phyloP scores from a whole-genome alignment of 805 yeast genomes.

The Tanozyma kutaoensis region DNA sequence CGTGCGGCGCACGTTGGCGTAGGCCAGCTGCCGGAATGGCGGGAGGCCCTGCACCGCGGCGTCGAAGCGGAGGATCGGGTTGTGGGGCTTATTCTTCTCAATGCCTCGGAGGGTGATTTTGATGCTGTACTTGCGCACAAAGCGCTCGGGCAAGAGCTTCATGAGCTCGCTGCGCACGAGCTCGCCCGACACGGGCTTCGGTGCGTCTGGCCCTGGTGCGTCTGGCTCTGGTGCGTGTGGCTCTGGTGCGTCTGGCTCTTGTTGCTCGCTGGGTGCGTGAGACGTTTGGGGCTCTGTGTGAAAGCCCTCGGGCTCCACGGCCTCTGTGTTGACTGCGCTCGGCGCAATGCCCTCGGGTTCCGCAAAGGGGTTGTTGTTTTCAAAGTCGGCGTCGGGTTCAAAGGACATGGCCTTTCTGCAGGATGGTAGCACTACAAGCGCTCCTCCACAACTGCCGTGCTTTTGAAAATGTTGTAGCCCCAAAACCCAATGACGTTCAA shows the following conservation, averaged over 20 bases:
- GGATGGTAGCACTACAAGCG: too few relatives aligned
- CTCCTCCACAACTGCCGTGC: conserved; percentile 13
- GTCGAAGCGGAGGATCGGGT: conserved; percentile 71
- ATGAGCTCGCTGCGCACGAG: conserved; percentile 29
- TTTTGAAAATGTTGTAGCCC: conserved; percentile 53
- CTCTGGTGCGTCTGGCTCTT: too few relatives aligned
- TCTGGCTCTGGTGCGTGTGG: too few relatives aligned
- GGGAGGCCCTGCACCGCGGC: conserved; percentile 42
- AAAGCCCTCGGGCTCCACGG: too few relatives aligned
- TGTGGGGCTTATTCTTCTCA: conserved; percentile 61
- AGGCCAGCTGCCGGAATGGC: conserved; percentile 54
- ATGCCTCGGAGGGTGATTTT: conserved; percentile 48
- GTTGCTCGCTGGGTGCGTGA: not conserved
- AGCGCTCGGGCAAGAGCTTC: conserved; percentile 37
- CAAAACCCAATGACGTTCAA: conserved; percentile 72
- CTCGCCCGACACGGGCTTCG: too few relatives aligned
- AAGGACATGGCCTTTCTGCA: too few relatives aligned
- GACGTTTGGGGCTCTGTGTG: not conserved
- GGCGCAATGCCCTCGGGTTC: conserved; percentile 21
- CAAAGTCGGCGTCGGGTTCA: too few relatives aligned
- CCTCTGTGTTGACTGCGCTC: too few relatives aligned
- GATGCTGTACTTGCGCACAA: conserved; percentile 28
- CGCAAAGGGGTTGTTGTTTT: conserved; percentile 28
- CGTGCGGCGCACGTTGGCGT: conserved; percentile 69
- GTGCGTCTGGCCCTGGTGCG: too few relatives aligned